Evolutionary conservation across 176 grass and related monocot genomes (phyloP).

Genomic region (Saccharum spontaneum): DNA sequence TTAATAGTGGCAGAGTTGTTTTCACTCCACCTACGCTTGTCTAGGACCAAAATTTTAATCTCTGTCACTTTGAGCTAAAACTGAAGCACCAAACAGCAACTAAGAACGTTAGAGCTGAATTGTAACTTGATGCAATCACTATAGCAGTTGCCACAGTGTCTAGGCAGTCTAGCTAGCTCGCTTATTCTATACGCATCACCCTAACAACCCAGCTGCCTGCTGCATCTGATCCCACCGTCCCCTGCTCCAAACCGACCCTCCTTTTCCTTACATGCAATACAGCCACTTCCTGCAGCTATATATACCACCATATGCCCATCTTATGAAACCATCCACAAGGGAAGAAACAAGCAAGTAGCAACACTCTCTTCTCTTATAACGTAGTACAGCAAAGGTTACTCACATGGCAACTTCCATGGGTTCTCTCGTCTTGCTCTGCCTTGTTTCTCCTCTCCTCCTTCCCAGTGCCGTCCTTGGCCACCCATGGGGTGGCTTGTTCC

Average conservation of each 20-base stretch:
- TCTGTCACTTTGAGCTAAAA: conserved; percentile 1
- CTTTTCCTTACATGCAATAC: conserved; percentile 17
- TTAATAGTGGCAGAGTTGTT: conserved; percentile 1
- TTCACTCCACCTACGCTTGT: not conserved
- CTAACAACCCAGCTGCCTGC: conserved; percentile 47
- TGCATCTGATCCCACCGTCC: conserved; percentile 30
- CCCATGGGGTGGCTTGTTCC: conserved; percentile 58
- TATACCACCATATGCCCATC: conserved; percentile 44
- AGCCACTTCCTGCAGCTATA: conserved; percentile 35
- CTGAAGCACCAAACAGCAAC: conserved; percentile 8
- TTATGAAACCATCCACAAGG: conserved; percentile 28
- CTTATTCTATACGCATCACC: conserved; percentile 44
- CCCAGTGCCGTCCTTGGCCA: conserved; percentile 30
- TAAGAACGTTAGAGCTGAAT: not conserved
- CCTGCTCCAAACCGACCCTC: conserved; percentile 22
- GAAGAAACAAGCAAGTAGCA: conserved; percentile 27
- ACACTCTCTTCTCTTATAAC: conserved; percentile 23
- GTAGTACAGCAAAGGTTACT: conserved; percentile 18
- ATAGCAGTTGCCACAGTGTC: conserved; percentile 22
- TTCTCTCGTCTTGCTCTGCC: conserved; percentile 51
- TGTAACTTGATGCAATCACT: conserved; percentile 19
- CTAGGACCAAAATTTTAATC: not conserved
- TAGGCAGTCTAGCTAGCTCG: conserved; percentile 1
- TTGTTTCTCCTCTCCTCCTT: conserved; percentile 45
- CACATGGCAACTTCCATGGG: conserved; percentile 54